phyloP scores from a whole-genome alignment of 768 basidiomycete genomes.

The Clitopilus hobsonii region DNA sequence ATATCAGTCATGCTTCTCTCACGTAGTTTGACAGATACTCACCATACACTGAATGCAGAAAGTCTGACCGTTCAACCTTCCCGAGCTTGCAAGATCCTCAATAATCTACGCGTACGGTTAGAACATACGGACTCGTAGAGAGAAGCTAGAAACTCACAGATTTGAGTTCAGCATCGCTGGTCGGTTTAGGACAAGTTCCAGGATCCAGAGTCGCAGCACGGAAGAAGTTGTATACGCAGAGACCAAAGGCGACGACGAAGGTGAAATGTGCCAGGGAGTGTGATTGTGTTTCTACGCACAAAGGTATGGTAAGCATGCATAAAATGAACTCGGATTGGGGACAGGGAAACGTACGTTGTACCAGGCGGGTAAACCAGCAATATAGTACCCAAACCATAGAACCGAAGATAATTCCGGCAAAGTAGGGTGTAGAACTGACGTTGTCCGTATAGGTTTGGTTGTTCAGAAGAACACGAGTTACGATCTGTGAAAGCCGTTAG shows the following conservation, averaged over 20 bases:
- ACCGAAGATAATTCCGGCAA: constrained; percentile 83
- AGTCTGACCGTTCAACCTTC: constrained; percentile 89
- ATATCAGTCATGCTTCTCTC: not conserved
- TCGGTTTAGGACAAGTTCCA: constrained; percentile 78
- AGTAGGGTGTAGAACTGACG: constrained; percentile 86
- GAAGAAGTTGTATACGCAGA: constrained; percentile 90
- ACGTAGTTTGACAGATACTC: constrained; percentile 11
- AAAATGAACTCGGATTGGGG: not conserved
- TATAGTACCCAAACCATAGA: constrained; percentile 86
- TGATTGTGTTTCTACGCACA: constrained; percentile 61
- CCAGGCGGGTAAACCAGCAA: constrained; percentile 75
- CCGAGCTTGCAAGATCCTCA: constrained; percentile 85
- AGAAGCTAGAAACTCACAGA: constrained; percentile 45
- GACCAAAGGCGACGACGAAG: constrained; percentile 63
- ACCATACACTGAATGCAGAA: constrained; percentile 98
- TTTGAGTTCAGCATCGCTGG: constrained; percentile 82
- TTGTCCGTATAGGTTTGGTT: constrained; percentile 78
- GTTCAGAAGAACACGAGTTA: constrained; percentile 82
- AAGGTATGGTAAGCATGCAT: not conserved
- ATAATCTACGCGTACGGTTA: constrained; percentile 55
- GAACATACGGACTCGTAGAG: not conserved
- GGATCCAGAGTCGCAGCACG: constrained; percentile 85
- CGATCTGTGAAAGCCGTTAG: constrained; percentile 43
- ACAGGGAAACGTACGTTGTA: constrained; percentile 47
- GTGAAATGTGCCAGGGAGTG: constrained; percentile 72